Conservation (phyloP, 495 filamentous ascomycete genomes). For the Hypoxylon trugodes region DNA sequence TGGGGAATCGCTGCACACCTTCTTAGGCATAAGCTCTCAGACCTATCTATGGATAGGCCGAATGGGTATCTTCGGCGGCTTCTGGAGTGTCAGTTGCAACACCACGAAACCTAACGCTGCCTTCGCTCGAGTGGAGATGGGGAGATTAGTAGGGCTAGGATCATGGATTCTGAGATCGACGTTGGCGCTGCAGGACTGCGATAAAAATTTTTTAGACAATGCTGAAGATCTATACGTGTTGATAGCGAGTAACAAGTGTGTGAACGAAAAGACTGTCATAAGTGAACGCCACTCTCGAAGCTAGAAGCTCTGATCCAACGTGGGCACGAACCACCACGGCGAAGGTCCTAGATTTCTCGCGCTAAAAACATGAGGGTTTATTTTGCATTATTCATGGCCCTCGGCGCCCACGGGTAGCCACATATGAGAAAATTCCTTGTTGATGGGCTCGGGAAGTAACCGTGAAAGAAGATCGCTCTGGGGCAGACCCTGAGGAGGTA, state of each 20-base stretch:
- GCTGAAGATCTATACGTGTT: conserved; percentile 8
- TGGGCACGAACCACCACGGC: conserved; percentile 31
- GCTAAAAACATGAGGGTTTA: conserved; percentile 6
- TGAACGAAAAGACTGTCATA: conserved; percentile 30
- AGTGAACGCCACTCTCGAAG: conserved; percentile 40
- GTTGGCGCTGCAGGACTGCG: conserved; percentile 8
- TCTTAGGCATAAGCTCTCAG: conserved; percentile 12
- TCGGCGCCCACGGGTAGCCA: conserved; percentile 17
- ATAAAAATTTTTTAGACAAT: conserved; percentile 10
- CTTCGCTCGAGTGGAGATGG: conserved; percentile 16
- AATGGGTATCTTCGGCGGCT: conserved; percentile 28
- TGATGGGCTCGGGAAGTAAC: conserved; percentile 24
- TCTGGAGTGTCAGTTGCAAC: conserved; percentile 30
- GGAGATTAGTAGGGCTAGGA: conserved; percentile 21
- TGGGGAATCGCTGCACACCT: conserved; percentile 23
- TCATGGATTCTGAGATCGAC: conserved; percentile 11
- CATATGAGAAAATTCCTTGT: conserved; percentile 4
- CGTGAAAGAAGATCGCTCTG: conserved; percentile 20
- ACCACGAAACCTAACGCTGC: not conserved
- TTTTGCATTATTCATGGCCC: conserved; percentile 15
- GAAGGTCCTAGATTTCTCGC: conserved; percentile 4
- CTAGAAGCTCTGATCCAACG: conserved; percentile 36
- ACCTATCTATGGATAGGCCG: conserved; percentile 3
- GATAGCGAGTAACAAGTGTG: conserved; percentile 22
- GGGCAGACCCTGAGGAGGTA: conserved; percentile 32